Conservation (phyloP, 192 early-diverging fungal genomes). For the Podila minutissima region DNA sequence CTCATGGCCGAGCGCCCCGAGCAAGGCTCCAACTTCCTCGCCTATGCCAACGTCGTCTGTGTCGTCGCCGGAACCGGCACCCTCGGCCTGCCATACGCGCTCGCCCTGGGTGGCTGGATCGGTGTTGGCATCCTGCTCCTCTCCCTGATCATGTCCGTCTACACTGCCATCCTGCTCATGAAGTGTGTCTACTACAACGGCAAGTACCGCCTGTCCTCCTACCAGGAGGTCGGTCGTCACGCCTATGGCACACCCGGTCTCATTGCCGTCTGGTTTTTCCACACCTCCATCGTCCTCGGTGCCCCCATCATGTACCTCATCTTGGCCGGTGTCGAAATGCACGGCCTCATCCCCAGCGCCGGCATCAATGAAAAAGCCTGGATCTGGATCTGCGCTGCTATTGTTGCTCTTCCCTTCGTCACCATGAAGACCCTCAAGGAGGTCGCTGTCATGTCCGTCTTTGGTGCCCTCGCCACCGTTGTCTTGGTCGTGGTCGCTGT, state of each 20-base stretch:
- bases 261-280: constrained; percentile 70
- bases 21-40: constrained; percentile 58
- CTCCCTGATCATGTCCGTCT: constrained; percentile 74
- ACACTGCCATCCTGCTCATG: constrained; percentile 78
- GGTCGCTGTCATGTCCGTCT: constrained; percentile 76
- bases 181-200: constrained; percentile 78
- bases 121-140: constrained; percentile 75
- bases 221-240: constrained; percentile 73
- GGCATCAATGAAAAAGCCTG: constrained; percentile 58
- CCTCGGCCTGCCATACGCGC: constrained; percentile 84
- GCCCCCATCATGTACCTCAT: constrained; percentile 78
- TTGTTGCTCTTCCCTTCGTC: constrained; percentile 80
- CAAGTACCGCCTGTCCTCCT: constrained; percentile 65
- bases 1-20: constrained; percentile 14
- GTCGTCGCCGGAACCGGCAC: constrained; percentile 85
- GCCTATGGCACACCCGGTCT: constrained; percentile 78
- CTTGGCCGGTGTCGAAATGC: constrained; percentile 76
- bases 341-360: constrained; percentile 60
- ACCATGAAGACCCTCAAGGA: constrained; percentile 83
- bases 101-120: constrained; percentile 81
- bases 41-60: constrained; percentile 70
- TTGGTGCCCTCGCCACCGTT: constrained; percentile 80
- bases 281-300: constrained; percentile 74
- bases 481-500: constrained; percentile 77
- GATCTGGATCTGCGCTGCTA: constrained; percentile 68